Conservation (phyloP, 129 eudicot genomes). For the Lactuca sativa region DNA sequence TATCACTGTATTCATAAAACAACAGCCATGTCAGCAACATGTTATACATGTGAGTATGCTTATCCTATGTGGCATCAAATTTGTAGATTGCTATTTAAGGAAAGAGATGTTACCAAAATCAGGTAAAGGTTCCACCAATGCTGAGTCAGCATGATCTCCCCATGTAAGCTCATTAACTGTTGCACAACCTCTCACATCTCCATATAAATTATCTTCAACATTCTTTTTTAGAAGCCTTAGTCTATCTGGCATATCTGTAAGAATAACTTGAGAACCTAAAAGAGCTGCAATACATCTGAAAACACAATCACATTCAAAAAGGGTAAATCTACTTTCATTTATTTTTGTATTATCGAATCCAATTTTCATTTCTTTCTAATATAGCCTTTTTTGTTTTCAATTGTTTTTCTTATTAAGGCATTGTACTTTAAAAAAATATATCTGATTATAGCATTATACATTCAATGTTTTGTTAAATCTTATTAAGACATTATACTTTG, state of each 20-base stretch:
- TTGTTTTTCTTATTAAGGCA: not conserved
- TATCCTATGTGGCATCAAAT: too few species aligned
- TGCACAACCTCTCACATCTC: slow-evolving; percentile 71
- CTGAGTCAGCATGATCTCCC: slow-evolving; percentile 66
- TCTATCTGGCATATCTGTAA: slow-evolving; percentile 90
- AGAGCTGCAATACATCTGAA: slow-evolving; percentile 97
- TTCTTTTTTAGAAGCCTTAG: slow-evolving; percentile 81
- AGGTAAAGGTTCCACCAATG: slow-evolving; percentile 56
- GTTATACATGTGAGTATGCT: not conserved
- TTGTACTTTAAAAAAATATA: too few species aligned
- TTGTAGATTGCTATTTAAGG: not conserved
- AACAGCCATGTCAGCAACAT: not conserved
- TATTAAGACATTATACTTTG: too few species aligned
- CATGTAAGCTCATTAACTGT: slow-evolving; percentile 69
- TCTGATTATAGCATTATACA: too few species aligned
- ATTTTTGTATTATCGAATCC: too few species aligned
- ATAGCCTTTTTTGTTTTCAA: too few species aligned
- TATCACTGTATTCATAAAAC: slow-evolving; percentile 44
- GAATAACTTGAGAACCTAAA: slow-evolving; percentile 73
- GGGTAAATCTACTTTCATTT: too few species aligned
- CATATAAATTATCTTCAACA: slow-evolving; percentile 66
- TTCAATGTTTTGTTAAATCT: too few species aligned
- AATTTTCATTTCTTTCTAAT: too few species aligned
- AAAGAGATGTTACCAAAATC: slow-evolving; percentile 60
- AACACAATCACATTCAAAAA: slow-evolving; percentile 12